Evolutionary conservation across 73 alveolate genomes (phyloP).

Genomic region (Paraurostyla sp.): DNA sequence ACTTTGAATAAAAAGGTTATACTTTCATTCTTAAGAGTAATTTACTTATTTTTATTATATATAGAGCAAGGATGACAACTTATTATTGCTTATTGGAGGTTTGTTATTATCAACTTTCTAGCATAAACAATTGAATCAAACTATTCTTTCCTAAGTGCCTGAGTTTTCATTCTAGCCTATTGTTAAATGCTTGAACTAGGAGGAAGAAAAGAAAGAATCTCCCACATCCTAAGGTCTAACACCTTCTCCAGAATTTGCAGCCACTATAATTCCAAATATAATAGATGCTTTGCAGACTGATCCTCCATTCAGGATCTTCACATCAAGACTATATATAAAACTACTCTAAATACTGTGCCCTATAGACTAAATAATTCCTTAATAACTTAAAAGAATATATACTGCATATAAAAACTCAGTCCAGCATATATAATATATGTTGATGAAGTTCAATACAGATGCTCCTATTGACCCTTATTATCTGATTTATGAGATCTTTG

Average conservation of each 20-base stretch:
- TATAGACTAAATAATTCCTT: background rate
- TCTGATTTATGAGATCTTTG: conserved; percentile 9
- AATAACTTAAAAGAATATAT: background rate
- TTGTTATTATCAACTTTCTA: background rate
- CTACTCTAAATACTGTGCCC: conserved; percentile 28
- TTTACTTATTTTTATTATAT: background rate
- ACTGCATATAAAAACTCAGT: background rate
- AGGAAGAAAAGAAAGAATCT: background rate
- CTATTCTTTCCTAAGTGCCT: background rate
- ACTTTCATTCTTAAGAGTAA: conserved; percentile 33
- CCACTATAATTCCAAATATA: background rate
- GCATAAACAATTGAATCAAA: background rate
- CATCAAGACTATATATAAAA: conserved; percentile 25
- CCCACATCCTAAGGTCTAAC: background rate
- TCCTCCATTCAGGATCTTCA: conserved; percentile 57
- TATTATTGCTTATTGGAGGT: conserved; percentile 51
- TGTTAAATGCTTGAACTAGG: background rate
- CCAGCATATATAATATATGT: background rate
- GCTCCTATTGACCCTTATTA: conserved; percentile 25
- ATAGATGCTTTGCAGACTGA: conserved; percentile 18
- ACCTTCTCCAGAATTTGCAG: background rate
- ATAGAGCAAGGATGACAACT: conserved; percentile 55
- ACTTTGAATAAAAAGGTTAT: background rate
- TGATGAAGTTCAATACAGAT: background rate
- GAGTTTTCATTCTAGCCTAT: conserved; percentile 37